These are phyloP conservation scores for Clarireedia homoeocarpa DNA, from an alignment of 2,329 filamentous ascomycete species.

Conservation along the genomic window DNA sequence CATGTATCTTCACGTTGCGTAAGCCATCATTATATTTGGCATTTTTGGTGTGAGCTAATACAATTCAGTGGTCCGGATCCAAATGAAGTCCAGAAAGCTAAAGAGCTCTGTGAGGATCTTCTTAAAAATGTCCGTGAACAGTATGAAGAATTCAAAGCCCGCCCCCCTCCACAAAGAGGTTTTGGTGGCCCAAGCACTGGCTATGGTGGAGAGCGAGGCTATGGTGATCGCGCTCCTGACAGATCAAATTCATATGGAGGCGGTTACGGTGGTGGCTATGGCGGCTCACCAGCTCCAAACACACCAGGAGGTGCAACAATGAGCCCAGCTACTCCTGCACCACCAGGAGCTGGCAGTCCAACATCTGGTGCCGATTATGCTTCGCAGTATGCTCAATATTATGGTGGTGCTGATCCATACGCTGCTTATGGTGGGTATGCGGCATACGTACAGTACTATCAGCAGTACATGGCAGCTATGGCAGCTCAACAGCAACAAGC, in stretches of 20 bases:
- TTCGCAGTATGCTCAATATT: slow-evolving; percentile 79
- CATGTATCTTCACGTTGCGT: slow-evolving; percentile 96
- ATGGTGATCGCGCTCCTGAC: slow-evolving; percentile 45
- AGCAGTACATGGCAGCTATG: slow-evolving; percentile 56
- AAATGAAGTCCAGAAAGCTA: slow-evolving; percentile 77
- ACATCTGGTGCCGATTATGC: slow-evolving; percentile 56
- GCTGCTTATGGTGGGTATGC: slow-evolving; percentile 85
- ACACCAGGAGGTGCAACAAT: slow-evolving; percentile 30
- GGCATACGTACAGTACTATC: slow-evolving; percentile 66
- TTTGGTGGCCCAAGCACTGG: slow-evolving; percentile 39
- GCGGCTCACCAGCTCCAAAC: slow-evolving; percentile 26
- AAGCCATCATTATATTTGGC: slow-evolving; percentile 33
- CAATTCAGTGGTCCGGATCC: slow-evolving; percentile 70
- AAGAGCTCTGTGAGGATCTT: slow-evolving; percentile 81
- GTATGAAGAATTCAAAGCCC: slow-evolving; percentile 85
- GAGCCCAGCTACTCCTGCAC: slow-evolving; percentile 35
- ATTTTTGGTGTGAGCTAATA: neutral
- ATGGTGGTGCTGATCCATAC: slow-evolving; percentile 69
- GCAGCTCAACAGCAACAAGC: slow-evolving; percentile 39
- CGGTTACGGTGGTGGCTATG: slow-evolving; percentile 32
- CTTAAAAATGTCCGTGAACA: slow-evolving; percentile 79
- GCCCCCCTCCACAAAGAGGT: slow-evolving; percentile 56
- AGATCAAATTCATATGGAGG: slow-evolving; percentile 36
- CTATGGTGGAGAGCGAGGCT: slow-evolving; percentile 38
- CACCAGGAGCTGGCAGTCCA: slow-evolving; percentile 37